Evolutionary conservation across 2,329 filamentous ascomycete species (phyloP), one percentile per base, ranked within the genome.

Genomic region (Cylindrodendrum hubeiense): DNA sequence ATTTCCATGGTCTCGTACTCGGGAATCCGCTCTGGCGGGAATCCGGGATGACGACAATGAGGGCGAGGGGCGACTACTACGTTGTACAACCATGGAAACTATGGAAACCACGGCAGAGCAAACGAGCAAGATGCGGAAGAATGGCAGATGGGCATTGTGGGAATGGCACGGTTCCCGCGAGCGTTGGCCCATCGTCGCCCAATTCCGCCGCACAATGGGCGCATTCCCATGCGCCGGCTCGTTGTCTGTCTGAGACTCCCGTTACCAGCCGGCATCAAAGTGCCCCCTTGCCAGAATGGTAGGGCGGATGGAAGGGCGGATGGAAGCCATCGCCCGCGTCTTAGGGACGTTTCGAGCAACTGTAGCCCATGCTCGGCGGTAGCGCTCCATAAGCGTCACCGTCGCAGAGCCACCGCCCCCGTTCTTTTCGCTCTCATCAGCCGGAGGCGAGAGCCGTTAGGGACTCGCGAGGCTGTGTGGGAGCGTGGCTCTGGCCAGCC

Each of bases 121-220:
- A 33, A 28, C 24, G 21, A 52, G 46, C 4, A 33, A 50, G n/a
- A 62, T 51, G 51, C 55, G 21, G 33, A 8, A 43, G 34, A 15
- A 37, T 41, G 39, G 12, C 13, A 60, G 24, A 49, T 37, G 34
- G 15, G n/a, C 37, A 39, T 39, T 6, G 15, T 39, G 37, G 34
- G 37, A 33, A 52, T 66, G 66, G 21, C 46, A 66, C 30, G 66
- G 60, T 50, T 53, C 51, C 56, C 51, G 39, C 30, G 33, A 28
- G 33, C 41, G 26, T 57, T 60, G 60, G 66, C 41, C 26, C 56
- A 62, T 62, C 21, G 51, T 63, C 58, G 66, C 63, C 57, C 63
- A 68, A 64, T 63, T 60, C 66, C 66, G 33, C 33, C 57, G 59
- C 46, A 67, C 63, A 61, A 68, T 70, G 63, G 66, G 67, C 67